Evolutionary conservation across 345 rosid genomes (phyloP).

Genomic region (Physaria fendleri): DNA sequence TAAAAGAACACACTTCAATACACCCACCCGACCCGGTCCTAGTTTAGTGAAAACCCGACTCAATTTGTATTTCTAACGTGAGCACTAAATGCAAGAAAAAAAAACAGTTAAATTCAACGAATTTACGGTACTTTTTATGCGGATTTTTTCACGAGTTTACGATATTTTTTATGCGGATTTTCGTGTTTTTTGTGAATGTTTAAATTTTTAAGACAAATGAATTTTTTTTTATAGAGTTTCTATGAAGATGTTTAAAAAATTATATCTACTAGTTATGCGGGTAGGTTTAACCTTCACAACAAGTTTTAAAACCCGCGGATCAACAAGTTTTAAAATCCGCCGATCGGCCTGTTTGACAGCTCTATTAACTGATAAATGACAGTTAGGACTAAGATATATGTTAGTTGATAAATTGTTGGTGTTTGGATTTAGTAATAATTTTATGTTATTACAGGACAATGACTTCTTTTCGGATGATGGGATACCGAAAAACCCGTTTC

Average conservation of each 20-base stretch:
- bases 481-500: slow-evolving; percentile 62
- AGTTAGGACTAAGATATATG: background rate
- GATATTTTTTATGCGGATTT: no score
- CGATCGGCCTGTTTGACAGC: no score
- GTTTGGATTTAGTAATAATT: background rate
- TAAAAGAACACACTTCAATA: slow-evolving; percentile 11
- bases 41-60: slow-evolving; percentile 22
- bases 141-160: no score
- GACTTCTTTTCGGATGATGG: slow-evolving; percentile 76
- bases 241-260: no score
- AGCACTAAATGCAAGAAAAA: background rate
- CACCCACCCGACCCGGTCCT: slow-evolving; percentile 28
- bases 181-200: no score
- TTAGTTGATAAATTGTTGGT: background rate
- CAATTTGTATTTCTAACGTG: slow-evolving; percentile 1
- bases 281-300: no score
- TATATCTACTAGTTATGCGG: no score
- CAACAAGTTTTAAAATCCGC: no score
- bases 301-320: no score
- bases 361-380: no score
- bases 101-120: background rate
- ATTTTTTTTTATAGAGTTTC: background rate
- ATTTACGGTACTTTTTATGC: no score
- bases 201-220: no score
- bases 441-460: slow-evolving; percentile 40